Percentiles rank a stretch among this genome's conserved stretches.
These are phyloP conservation scores for Hypholoma fasciculare DNA, from an alignment of 768 basidiomycete species.

Conservation along the genomic window DNA sequence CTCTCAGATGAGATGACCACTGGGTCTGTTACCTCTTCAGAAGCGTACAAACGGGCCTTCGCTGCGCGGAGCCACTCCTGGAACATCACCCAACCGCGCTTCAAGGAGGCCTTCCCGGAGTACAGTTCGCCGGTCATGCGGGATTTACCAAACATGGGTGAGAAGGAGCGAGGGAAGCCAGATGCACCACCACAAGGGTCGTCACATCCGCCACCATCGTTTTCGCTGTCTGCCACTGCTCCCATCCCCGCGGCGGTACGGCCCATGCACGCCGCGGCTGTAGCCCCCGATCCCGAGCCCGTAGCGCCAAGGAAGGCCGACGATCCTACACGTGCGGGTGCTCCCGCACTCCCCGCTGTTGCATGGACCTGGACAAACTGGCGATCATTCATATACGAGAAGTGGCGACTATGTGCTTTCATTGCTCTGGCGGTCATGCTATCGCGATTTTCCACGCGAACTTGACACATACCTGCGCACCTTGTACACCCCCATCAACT, in stretches of 20 bases:
- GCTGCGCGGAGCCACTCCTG: constrained; percentile 82
- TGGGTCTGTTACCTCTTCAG: constrained; percentile 81
- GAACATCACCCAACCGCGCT: constrained; percentile 80
- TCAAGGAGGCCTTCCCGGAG: constrained; percentile 89
- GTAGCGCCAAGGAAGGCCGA: constrained; percentile 8
- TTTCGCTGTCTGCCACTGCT: background rate
- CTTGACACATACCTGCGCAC: constrained; percentile 17
- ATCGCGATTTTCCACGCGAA: constrained; percentile 66
- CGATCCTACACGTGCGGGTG: constrained; percentile 22
- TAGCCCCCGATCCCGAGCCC: background rate
- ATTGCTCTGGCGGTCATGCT: constrained; percentile 78
- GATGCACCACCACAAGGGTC: constrained; percentile 20
- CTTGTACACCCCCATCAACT: background rate
- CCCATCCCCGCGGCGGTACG: no score
- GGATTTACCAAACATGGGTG: constrained; percentile 93
- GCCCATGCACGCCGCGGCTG: background rate
- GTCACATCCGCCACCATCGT: constrained; percentile 14
- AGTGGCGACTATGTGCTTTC: constrained; percentile 82
- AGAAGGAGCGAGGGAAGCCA: constrained; percentile 65
- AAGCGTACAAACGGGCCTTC: constrained; percentile 74
- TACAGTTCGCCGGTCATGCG: constrained; percentile 65
- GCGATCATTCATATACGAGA: constrained; percentile 74
- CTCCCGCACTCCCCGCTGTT: constrained; percentile 32
- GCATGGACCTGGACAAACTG: constrained; percentile 55
- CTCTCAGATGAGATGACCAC: constrained; percentile 96